Conservation (phyloP, 768 basidiomycete species). For the Galerina marginata region DNA sequence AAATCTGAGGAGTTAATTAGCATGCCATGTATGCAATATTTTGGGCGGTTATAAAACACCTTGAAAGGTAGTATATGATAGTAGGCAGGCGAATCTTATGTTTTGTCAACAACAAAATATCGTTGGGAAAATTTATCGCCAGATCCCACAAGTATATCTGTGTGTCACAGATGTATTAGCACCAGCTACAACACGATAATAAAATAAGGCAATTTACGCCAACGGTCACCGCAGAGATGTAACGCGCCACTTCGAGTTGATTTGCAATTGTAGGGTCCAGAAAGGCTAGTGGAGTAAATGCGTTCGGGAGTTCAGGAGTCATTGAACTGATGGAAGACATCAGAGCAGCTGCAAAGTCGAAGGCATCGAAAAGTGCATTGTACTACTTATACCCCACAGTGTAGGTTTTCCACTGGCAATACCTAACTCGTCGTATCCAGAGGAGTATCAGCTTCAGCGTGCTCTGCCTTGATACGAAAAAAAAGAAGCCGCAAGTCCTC, state of each 20-base stretch:
- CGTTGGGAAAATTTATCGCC: constrained; percentile 20
- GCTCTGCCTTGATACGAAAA: no score
- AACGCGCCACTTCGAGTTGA: constrained; percentile 17
- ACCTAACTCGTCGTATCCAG: no score
- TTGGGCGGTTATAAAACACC: background rate
- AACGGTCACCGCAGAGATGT: constrained; percentile 3
- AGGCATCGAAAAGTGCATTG: no score
- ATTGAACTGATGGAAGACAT: no score
- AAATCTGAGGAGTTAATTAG: constrained; percentile 3
- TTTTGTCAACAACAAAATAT: constrained; percentile 23
- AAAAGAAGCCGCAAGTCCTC: no score
- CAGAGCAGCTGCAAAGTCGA: no score
- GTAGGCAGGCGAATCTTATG: constrained; percentile 16
- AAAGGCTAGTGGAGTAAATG: constrained; percentile 35
- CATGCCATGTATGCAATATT: no score
- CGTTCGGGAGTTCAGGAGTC: constrained; percentile 22
- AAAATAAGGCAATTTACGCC: constrained; percentile 1
- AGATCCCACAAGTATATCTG: constrained; percentile 22
- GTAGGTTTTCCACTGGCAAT: no score
- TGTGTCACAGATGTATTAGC: background rate
- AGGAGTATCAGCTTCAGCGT: no score
- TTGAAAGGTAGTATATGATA: constrained; percentile 23
- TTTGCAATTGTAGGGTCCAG: constrained; percentile 29
- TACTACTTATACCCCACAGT: no score
- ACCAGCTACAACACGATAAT: no score